A percentile compares a stretch with the other conserved stretches of the same genome.
phyloP scores from a whole-genome alignment of 106 monocot genomes.

The Allium cepa region DNA sequence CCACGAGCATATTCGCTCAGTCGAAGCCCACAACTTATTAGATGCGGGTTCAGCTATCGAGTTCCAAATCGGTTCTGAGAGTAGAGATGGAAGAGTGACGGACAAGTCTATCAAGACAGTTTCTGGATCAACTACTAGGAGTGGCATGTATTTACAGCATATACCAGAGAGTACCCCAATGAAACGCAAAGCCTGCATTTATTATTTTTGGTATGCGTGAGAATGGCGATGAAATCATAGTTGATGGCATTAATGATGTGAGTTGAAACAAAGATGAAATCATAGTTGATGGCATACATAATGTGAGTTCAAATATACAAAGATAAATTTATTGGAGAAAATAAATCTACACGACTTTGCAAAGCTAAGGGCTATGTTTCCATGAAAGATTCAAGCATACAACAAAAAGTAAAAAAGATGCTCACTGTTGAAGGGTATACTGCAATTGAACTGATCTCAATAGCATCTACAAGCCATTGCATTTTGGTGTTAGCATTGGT shows the following conservation, averaged over 20 bases:
- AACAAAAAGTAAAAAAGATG: neutral
- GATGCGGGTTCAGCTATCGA: constrained; percentile 27
- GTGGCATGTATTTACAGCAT: constrained; percentile 70
- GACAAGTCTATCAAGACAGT: constrained; percentile 67
- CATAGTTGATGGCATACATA: too few relatives aligned
- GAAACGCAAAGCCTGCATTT: constrained; percentile 59
- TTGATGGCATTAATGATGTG: too few relatives aligned
- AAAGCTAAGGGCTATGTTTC: too few relatives aligned
- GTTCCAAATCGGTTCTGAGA: constrained; percentile 40
- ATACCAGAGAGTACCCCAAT: constrained; percentile 60
- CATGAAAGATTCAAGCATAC: too few relatives aligned
- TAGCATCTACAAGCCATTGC: constrained; percentile 88
- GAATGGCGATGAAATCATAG: neutral
- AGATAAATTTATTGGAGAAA: too few relatives aligned
- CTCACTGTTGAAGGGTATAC: constrained; percentile 71
- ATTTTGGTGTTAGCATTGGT: constrained; percentile 32
- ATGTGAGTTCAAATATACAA: too few relatives aligned
- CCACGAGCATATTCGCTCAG: constrained; percentile 51
- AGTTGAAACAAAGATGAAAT: too few relatives aligned
- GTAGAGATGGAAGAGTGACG: constrained; percentile 65
- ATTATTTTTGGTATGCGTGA: neutral
- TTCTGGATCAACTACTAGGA: constrained; percentile 49
- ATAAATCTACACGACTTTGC: too few relatives aligned
- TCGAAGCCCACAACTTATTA: constrained; percentile 46
- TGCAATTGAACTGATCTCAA: constrained; percentile 69